Evolutionary conservation across 257 asterid species (phyloP), one percentile per base, ranked within the genome.

Genomic region (Capsicum baccatum): DNA sequence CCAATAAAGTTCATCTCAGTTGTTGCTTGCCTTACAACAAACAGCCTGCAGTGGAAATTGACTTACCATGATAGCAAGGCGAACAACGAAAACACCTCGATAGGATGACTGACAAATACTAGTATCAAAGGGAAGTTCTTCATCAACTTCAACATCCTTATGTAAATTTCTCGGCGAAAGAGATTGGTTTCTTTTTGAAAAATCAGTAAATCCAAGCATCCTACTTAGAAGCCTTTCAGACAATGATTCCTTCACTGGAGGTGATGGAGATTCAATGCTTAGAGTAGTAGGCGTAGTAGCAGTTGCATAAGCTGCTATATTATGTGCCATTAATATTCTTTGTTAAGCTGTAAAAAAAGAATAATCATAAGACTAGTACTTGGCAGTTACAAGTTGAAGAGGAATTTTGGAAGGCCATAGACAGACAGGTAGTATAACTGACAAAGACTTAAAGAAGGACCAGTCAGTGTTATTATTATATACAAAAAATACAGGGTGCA

Each of bases 41-140:
- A 58, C 14, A 80, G 19, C 15, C 42, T 60, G 67, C 35, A 60
- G 5, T 7, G 33, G 67, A 80, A 13, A 47, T 9, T 12, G 2
- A 76, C 88, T 8, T 85, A 95, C 98, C 99, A 95, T 95, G 87
- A 95, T 95, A n/a, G 99, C 98, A n/a, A 95, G 97, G 60, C 99
- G 98, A 86, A 93, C 99, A 9, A 88, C 94, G 60, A 95, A 95
- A 56, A 95, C 99, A 50, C 97, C 94, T 76, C 94, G 93, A 55
- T 91, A 94, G 3, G 98, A 91, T 4, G 99, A 85, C 39, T 93
- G 88, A 85, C 98, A 94, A 56, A 91, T 84, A 66, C 94, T 83
- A 58, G 82, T 90, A 76, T 91, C 92, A 58, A 89, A 93, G 66
- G 91, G 94, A 86, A 85, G 86, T 74, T 90, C 95, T 39, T 93